Evolutionary conservation across 2,329 filamentous ascomycete species (phyloP).

Genomic region (Grosmannia penicillata): DNA sequence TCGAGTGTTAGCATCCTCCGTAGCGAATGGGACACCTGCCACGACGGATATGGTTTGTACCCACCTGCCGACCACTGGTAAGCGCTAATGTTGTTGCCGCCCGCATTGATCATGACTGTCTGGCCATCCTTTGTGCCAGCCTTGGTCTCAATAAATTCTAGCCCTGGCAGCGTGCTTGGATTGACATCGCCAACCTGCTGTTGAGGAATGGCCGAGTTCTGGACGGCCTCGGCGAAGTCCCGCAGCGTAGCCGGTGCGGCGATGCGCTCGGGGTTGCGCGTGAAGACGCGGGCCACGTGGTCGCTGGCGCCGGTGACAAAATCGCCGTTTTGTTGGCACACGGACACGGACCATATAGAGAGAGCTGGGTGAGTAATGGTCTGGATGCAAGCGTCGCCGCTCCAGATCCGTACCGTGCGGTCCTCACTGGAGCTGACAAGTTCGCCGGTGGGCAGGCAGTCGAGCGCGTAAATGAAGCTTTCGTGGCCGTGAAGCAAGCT

Average conservation of each 20-base stretch:
- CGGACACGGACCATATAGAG: constrained; percentile 89
- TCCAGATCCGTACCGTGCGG: constrained; percentile 85
- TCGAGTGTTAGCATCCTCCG: neutral
- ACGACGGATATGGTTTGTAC: constrained; percentile 14
- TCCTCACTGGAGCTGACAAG: constrained; percentile 88
- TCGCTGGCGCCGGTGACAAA: constrained; percentile 92
- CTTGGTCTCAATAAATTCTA: constrained; percentile 69
- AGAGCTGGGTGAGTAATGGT: constrained; percentile 96
- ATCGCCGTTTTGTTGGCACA: constrained; percentile 67
- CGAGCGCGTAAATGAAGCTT: constrained; percentile 83
- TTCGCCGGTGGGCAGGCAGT: constrained; percentile 66
- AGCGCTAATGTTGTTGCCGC: constrained; percentile 68
- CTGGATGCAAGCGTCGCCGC: constrained; percentile 67
- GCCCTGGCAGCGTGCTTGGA: constrained; percentile 80
- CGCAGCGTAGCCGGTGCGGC: constrained; percentile 54
- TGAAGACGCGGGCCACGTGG: constrained; percentile 72
- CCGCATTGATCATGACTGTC: constrained; percentile 77
- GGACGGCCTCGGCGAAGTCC: constrained; percentile 70
- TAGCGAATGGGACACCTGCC: too few species aligned
- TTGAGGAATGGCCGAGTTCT: constrained; percentile 71
- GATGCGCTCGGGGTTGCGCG: constrained; percentile 50
- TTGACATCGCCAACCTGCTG: constrained; percentile 68
- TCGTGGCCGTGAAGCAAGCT: constrained; percentile 76
- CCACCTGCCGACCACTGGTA: constrained; percentile 63
- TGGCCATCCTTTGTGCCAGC: constrained; percentile 93